Conservation (phyloP, 495 filamentous ascomycete genomes). For the Astrothelium macrocarpum region DNA sequence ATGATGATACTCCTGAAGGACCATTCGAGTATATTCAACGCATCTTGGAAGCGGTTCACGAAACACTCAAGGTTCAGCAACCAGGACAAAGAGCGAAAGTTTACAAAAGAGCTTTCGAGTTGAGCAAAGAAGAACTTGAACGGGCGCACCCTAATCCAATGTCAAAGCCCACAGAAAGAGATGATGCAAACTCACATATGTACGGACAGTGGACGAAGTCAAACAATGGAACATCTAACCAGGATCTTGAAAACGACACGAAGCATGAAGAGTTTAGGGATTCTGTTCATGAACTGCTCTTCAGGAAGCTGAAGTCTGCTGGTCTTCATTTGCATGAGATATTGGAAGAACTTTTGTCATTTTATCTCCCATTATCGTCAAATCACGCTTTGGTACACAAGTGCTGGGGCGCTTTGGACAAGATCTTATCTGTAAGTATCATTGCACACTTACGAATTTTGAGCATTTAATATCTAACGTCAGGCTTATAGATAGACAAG, state of each 20-base stretch:
- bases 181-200: neutral
- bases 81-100: neutral
- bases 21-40: neutral
- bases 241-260: neutral
- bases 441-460: neutral
- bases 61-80: neutral
- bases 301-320: neutral
- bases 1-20: neutral
- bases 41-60: neutral
- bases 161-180: neutral
- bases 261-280: neutral
- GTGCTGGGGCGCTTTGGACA: neutral
- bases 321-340: neutral
- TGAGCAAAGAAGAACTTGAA: neutral
- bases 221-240: neutral
- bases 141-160: neutral
- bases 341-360: neutral
- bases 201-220: neutral
- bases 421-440: neutral
- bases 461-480: neutral
- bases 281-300: neutral
- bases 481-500: neutral
- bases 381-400: neutral
- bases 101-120: neutral
- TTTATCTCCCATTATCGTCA: neutral